Conservation (phyloP, 371 early-diverging fungal species). For the Dinochytrium kinnereticum region DNA sequence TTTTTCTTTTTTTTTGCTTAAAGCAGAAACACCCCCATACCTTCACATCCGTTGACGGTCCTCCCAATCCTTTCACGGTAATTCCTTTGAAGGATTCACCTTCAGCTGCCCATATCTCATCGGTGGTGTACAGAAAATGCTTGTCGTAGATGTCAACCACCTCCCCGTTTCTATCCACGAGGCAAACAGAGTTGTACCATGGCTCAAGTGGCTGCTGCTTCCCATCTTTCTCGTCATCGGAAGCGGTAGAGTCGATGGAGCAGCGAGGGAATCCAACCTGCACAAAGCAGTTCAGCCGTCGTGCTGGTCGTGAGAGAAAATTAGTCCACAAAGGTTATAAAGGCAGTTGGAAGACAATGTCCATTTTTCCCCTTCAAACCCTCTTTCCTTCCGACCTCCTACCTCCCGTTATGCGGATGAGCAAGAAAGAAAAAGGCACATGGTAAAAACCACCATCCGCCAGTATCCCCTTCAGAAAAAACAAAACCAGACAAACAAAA, state of each 20-base stretch:
- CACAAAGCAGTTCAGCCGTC: conserved; percentile 61
- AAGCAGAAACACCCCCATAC: neutral
- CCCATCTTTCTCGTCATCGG: conserved; percentile 15
- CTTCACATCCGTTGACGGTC: neutral
- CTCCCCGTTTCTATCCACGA: conserved; percentile 59
- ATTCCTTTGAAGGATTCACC: conserved; percentile 66
- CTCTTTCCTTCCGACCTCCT: no score
- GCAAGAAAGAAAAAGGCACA: no score
- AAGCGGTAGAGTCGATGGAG: neutral
- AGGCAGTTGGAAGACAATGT: neutral
- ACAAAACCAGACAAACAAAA: neutral
- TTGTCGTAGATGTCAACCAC: conserved; percentile 70
- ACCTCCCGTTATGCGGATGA: no score
- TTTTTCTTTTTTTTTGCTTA: no score
- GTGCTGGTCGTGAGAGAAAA: no score
- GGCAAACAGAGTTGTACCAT: conserved; percentile 66
- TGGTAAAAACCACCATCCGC: no score
- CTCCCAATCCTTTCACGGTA: neutral
- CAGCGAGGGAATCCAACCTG: conserved; percentile 72
- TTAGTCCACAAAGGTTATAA: no score
- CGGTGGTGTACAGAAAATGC: conserved; percentile 69
- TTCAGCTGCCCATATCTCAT: conserved; percentile 77
- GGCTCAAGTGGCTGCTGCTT: conserved; percentile 16
- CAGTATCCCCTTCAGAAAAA: no score
- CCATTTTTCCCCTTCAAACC: no score